These are phyloP conservation scores for Scedosporium boydii DNA, from an alignment of 2,329 filamentous ascomycete species.

Conservation along the genomic window DNA sequence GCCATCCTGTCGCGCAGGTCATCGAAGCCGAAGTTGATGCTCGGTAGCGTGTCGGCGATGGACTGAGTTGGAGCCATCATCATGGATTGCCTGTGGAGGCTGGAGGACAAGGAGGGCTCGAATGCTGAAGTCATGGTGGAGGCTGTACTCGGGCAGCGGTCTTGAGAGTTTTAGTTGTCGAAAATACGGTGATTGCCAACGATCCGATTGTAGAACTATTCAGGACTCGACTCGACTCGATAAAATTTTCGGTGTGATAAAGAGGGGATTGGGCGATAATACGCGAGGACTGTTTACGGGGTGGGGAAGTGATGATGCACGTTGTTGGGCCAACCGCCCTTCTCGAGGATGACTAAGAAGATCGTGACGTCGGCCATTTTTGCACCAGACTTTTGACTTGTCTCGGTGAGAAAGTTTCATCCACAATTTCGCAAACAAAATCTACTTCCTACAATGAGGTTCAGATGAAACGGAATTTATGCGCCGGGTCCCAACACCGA, in stretches of 20 bases:
- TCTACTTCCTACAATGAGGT: neutral
- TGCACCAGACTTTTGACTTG: neutral
- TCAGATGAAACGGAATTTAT: neutral
- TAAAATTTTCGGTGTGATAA: too few species aligned
- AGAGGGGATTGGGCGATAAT: too few species aligned
- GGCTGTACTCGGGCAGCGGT: neutral
- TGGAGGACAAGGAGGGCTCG: conserved; percentile 59
- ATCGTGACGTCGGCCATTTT: neutral
- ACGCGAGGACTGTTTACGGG: too few species aligned
- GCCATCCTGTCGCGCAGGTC: conserved; percentile 92
- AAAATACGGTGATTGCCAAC: neutral
- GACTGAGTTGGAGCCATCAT: conserved; percentile 51
- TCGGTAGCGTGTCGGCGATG: conserved; percentile 71
- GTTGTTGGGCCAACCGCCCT: neutral
- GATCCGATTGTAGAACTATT: neutral
- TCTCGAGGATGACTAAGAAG: neutral
- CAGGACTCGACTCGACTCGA: too few species aligned
- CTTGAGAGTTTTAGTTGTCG: neutral
- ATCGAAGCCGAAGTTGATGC: conserved; percentile 92
- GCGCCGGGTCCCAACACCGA: neutral
- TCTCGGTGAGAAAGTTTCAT: neutral
- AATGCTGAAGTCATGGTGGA: conserved; percentile 49
- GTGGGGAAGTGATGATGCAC: too few species aligned
- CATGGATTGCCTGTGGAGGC: conserved; percentile 47
- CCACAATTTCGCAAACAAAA: neutral